A percentile compares a stretch with the other conserved stretches of the same genome.
Conservation (phyloP, 1,139 yeast genomes). For the Blastobotrys illinoisensis region DNA sequence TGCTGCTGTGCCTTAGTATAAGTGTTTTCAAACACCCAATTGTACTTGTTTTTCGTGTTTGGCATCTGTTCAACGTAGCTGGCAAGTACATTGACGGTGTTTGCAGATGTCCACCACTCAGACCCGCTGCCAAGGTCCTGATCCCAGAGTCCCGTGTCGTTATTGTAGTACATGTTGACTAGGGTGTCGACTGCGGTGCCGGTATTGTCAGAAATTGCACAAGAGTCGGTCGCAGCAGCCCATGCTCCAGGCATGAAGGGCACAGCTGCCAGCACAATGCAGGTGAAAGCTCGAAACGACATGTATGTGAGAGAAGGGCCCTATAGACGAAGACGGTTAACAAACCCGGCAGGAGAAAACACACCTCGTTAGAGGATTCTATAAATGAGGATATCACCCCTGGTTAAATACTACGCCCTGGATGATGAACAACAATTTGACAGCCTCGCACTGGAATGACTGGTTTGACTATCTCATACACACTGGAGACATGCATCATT, state of each 20-base stretch:
- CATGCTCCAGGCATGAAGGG: neutral
- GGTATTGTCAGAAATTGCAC: neutral
- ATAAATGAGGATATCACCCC: neutral
- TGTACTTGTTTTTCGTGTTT: neutral
- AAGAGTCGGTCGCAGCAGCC: neutral
- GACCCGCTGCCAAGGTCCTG: neutral
- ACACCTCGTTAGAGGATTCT: neutral
- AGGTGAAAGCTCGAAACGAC: neutral
- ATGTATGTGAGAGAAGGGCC: neutral
- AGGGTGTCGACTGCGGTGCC: conserved; percentile 1
- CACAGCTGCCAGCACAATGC: neutral
- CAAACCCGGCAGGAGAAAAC: neutral
- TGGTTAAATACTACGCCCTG: neutral
- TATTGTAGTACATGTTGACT: conserved; percentile 5
- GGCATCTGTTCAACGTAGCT: neutral
- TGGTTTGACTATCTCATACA: neutral
- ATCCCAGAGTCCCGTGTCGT: conserved; percentile 5
- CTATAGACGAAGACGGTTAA: neutral
- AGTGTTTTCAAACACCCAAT: neutral
- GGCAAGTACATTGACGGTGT: neutral
- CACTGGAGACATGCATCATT: neutral
- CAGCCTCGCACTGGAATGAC: neutral
- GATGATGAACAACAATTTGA: neutral
- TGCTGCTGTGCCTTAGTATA: neutral
- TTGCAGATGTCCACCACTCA: neutral